phyloP scores from a whole-genome alignment of 1,139 yeast species.

The Ogataea hybrid region DNA sequence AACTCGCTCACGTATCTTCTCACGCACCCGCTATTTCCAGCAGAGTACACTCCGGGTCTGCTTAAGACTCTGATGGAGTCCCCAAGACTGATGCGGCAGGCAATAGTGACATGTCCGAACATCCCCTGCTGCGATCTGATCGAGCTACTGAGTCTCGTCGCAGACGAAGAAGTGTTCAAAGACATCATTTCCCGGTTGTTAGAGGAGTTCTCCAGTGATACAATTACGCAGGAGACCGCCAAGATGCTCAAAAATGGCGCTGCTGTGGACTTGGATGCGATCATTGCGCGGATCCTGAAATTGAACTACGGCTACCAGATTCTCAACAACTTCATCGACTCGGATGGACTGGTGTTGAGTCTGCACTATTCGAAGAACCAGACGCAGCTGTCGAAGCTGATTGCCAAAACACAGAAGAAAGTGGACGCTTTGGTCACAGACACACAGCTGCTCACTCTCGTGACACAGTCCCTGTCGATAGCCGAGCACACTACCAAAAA shows the following conservation, averaged over 20 bases:
- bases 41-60: constrained; percentile 52
- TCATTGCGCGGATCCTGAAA: constrained; percentile 41
- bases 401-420: constrained; percentile 45
- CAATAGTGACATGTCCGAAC: constrained; percentile 74
- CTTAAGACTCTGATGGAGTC: constrained; percentile 44
- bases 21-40: constrained; percentile 86
- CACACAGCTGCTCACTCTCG: constrained; percentile 52
- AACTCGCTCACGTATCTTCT: constrained; percentile 66
- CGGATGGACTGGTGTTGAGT: constrained; percentile 61
- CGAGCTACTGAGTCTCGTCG: constrained; percentile 47
- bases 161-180: constrained; percentile 61
- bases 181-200: constrained; percentile 67
- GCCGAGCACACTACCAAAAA: constrained; percentile 21
- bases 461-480: constrained; percentile 37
- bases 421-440: constrained; percentile 49
- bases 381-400: constrained; percentile 45
- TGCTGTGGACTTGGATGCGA: constrained; percentile 38
- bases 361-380: constrained; percentile 48
- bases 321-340: constrained; percentile 63
- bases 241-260: constrained; percentile 27
- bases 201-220: constrained; percentile 54
- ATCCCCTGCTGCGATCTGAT: constrained; percentile 63
- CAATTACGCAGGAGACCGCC: constrained; percentile 43
- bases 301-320: constrained; percentile 57
- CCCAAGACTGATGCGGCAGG: constrained; percentile 73